Evolutionary conservation across 371 early-diverging fungal species (phyloP).

Genomic region (Apophysomyces variabilis): DNA sequence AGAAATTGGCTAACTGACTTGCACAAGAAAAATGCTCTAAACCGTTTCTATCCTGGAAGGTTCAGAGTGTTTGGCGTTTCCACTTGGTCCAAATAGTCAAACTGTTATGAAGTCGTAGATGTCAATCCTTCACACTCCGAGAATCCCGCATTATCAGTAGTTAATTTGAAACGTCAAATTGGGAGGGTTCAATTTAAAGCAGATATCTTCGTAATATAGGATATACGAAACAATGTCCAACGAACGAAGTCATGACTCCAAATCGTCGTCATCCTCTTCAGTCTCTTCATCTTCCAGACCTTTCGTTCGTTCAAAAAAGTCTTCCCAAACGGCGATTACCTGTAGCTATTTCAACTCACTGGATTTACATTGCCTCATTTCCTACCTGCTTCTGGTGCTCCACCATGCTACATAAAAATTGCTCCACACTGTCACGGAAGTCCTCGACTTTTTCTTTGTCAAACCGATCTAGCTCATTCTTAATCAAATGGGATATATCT

Average conservation of each 20-base stretch:
- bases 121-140: too few species aligned
- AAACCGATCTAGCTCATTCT: constrained; percentile 81
- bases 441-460: constrained; percentile 88
- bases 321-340: constrained; percentile 73
- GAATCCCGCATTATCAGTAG: too few species aligned
- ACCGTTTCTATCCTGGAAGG: too few species aligned
- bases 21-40: too few species aligned
- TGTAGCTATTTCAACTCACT: constrained; percentile 16
- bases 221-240: neutral
- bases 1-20: too few species aligned
- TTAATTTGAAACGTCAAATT: too few species aligned
- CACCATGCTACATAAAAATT: constrained; percentile 76
- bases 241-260: neutral
- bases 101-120: too few species aligned
- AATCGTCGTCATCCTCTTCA: neutral
- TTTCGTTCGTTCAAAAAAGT: constrained; percentile 60
- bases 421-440: constrained; percentile 77
- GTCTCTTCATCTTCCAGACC: constrained; percentile 21
- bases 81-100: too few species aligned
- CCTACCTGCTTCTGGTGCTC: constrained; percentile 85
- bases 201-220: neutral
- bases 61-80: too few species aligned
- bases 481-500: constrained; percentile 72
- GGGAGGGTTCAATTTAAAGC: too few species aligned
- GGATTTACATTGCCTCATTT: neutral